Percentiles rank a stretch among this genome's conserved stretches.
Conservation (phyloP, 805 yeast genomes). For the Ogataea glucozyma region DNA sequence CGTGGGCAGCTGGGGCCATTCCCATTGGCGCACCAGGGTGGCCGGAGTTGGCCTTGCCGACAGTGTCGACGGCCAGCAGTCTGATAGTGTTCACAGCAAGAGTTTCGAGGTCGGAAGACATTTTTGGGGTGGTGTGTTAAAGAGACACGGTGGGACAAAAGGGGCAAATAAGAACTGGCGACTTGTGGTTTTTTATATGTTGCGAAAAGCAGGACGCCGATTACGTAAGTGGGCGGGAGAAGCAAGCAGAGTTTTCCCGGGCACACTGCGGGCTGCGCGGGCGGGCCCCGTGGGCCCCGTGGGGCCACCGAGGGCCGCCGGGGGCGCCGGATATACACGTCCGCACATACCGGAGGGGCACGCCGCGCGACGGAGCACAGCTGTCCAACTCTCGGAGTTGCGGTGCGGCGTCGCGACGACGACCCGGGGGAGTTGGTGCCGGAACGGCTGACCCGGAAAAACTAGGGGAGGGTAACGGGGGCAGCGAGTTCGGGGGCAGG, state of each 20-base stretch:
- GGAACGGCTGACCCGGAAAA: constrained; percentile 6
- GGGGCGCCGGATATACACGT: neutral
- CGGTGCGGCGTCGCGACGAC: constrained; percentile 1
- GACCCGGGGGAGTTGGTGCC: constrained; percentile 4
- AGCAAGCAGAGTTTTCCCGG: neutral
- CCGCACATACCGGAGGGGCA: constrained; percentile 1
- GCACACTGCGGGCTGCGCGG: neutral
- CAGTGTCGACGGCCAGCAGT: constrained; percentile 83
- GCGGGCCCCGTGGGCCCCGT: neutral
- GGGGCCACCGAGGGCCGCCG: neutral
- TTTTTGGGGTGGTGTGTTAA: constrained; percentile 9
- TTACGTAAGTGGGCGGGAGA: neutral
- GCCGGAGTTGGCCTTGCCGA: constrained; percentile 87
- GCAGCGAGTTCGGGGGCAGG: no score
- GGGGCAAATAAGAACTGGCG: neutral
- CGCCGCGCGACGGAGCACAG: constrained; percentile 7
- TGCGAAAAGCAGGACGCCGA: neutral
- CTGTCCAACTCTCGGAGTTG: constrained; percentile 3
- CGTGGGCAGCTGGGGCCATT: constrained; percentile 93
- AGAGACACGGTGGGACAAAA: neutral
- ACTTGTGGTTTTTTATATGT: no score
- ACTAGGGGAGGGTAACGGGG: no score
- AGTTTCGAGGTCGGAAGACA: constrained; percentile 59
- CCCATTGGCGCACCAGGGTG: constrained; percentile 99
- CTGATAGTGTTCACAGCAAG: constrained; percentile 86